Percentiles rank a stretch among this genome's conserved stretches.
These are phyloP conservation scores for Fragaria vesca DNA, from an alignment of 306 rosid species.

Conservation along the genomic window DNA sequence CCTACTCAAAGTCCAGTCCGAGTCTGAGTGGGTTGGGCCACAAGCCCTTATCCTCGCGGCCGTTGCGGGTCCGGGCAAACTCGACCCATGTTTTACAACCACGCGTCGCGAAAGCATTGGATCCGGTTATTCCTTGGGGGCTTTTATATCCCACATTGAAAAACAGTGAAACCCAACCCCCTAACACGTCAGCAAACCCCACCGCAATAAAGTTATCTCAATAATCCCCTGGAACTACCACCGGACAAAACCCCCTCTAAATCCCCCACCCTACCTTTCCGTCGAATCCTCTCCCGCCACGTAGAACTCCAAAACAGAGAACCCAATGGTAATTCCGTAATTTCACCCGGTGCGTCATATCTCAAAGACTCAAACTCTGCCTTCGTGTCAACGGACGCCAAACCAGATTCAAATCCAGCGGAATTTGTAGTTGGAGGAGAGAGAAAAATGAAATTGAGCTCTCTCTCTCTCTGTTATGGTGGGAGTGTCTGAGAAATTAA, in stretches of 20 bases:
- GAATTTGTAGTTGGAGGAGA: slow-evolving; percentile 27
- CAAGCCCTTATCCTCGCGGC: not conserved
- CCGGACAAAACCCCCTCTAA: not conserved
- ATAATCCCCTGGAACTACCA: slow-evolving; percentile 11
- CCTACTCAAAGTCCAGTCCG: slow-evolving; percentile 1
- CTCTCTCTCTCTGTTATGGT: not conserved
- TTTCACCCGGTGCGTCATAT: not conserved
- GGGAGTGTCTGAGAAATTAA: not conserved
- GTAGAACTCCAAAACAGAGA: not conserved
- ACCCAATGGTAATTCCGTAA: slow-evolving; percentile 12
- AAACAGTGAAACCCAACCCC: slow-evolving; percentile 30
- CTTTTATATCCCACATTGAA: not conserved
- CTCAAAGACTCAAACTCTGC: not conserved
- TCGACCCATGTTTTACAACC: not conserved
- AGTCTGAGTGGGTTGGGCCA: not conserved
- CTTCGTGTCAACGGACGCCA: slow-evolving; percentile 66
- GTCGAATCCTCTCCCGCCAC: not conserved
- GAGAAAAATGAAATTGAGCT: slow-evolving; percentile 5
- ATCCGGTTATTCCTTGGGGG: not conserved
- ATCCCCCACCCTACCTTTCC: not conserved
- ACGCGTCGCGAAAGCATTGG: slow-evolving; percentile 6
- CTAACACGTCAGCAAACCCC: slow-evolving; percentile 23
- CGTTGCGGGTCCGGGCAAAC: not conserved
- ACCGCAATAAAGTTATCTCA: not conserved
- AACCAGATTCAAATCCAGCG: slow-evolving; percentile 42